Evolutionary conservation across 139 green algal species (phyloP), one percentile per base, ranked within the genome.

Genomic region (Haematococcus lacustris): DNA sequence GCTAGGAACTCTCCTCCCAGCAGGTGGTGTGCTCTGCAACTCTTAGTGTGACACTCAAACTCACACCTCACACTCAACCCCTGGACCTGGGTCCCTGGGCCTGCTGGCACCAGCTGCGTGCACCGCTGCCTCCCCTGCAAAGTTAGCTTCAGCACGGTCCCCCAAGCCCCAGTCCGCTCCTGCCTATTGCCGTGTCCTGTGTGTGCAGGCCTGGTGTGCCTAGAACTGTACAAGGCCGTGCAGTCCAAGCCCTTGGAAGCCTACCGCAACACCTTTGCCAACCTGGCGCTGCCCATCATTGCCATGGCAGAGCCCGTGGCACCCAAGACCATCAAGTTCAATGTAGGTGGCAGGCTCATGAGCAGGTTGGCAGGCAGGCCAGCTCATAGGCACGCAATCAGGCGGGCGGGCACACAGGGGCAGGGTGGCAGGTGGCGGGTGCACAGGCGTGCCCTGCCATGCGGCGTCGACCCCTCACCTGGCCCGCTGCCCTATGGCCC

Each of bases 201-300:
- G n/a, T n/a, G n/a, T n/a, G n/a, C 71, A 77, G 88, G 91, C 35
- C 80, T 98, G 51, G 94, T 98, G 37, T 97, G 93, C 84, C 83
- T 99, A 38, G 94, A 99, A 89, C 82, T 99, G 71, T 96, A 98
- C 90, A 98, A 98, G 87, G 86, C 91, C 62, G 67, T 85, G 34
- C 82, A 89, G 78, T 53, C 73, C 40, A 87, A 88, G 81, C 82
- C 81, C 3, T 43, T 96, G 38, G 92, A 97, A 82, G 81, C 85
- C 4, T 97, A 91, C 83, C 90, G 93, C 75, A 98, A 99, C 88
- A 97, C 93, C 4, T 99, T 99, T 87, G 93, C 88, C 78, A 98
- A 99, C 85, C 84, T 99, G 59, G 95, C 95, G 34, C 83, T 98
- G 71, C 95, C 95, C 26, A 82, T 99, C 37, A 98, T 98, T 81